Evolutionary conservation across 2,329 filamentous ascomycete genomes (phyloP), one percentile per base, ranked within the genome.

Genomic region (Plectosphaerella cucumerina): DNA sequence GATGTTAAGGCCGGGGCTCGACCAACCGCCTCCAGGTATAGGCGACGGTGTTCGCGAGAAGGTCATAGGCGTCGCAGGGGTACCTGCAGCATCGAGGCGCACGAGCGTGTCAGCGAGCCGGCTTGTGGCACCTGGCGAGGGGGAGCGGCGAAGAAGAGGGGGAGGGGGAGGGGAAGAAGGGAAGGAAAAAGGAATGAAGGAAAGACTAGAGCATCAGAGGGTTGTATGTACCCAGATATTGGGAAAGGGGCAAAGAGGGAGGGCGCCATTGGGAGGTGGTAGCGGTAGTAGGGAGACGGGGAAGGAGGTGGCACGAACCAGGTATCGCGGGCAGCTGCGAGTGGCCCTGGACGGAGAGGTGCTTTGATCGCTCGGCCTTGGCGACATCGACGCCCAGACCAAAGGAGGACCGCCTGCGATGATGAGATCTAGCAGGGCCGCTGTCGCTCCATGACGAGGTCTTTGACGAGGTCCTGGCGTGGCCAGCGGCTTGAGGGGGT

Each of bases 11-110:
- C 86, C 89, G 50, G 88, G 90, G 70, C 87, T 94, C 51, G 89
- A 84, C 92, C 93, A 97, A 60, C 91, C 91, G 65, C 90, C 90
- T 62, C 88, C 87, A 55, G 85, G 87, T 56, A 84, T 81, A 55
- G 92, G 93, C 50, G 90, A 96, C 47, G 92, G 90, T 65, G 90
- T 95, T 71, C 90, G 85, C 59, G 91, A 94, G 56, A 93, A 74
- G 59, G 89, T 89, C 92, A 96, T 96, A 62, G 74, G 71, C 58
- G 70, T 63, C 60, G 72, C 76, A 42, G 82, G 78, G 48, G 77
- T 84, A 63, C 80, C 77, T 80, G 68, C 52, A 60, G 52, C 33
- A 44, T 45, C 44, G 45, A 42, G 47, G 53, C 45, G 53, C 55
- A 57, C 55, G 49, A 52, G 47, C 34, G 20, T 44, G 53, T 57